phyloP scores from a whole-genome alignment of 106 monocot genomes.

The Platanthera zijinensis region DNA sequence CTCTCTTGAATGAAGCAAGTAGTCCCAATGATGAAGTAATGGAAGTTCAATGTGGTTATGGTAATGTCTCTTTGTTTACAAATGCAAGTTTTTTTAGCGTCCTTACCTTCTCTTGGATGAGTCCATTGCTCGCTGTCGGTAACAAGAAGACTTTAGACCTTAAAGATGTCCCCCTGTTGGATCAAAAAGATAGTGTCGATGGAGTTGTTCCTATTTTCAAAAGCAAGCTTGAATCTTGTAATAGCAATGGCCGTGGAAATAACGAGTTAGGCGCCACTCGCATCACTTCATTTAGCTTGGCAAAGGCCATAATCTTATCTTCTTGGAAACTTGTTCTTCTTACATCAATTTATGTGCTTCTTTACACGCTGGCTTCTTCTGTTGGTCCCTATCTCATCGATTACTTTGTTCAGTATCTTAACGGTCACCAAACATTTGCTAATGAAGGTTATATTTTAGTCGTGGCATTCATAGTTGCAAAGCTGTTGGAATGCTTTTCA shows the following conservation, averaged over 20 bases:
- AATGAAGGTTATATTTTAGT: conserved; percentile 64
- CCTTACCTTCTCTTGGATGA: conserved; percentile 88
- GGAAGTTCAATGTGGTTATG: neutral
- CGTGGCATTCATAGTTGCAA: conserved; percentile 52
- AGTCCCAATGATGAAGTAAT: neutral
- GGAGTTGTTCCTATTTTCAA: conserved; percentile 47
- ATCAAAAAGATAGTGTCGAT: conserved; percentile 39
- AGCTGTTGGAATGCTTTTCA: conserved; percentile 68
- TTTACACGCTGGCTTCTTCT: conserved; percentile 43
- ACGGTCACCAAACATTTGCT: conserved; percentile 29
- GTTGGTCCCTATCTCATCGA: conserved; percentile 88
- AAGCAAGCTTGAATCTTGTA: conserved; percentile 39
- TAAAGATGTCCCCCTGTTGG: conserved; percentile 60
- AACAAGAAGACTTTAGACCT: conserved; percentile 60
- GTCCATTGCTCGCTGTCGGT: conserved; percentile 54
- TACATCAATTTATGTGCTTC: conserved; percentile 45
- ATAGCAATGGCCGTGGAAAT: neutral
- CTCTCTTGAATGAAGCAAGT: conserved; percentile 41
- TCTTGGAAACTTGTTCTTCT: conserved; percentile 37
- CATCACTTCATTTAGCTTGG: conserved; percentile 40
- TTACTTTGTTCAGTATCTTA: conserved; percentile 75
- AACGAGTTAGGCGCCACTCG: neutral
- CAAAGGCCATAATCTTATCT: conserved; percentile 46
- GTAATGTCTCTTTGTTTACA: conserved; percentile 27
- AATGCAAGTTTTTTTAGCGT: conserved; percentile 48